Base-by-base conservation (phyloP, 225 moss, liverwort and hornwort genomes). In the Anthoceros angustus region DNA sequence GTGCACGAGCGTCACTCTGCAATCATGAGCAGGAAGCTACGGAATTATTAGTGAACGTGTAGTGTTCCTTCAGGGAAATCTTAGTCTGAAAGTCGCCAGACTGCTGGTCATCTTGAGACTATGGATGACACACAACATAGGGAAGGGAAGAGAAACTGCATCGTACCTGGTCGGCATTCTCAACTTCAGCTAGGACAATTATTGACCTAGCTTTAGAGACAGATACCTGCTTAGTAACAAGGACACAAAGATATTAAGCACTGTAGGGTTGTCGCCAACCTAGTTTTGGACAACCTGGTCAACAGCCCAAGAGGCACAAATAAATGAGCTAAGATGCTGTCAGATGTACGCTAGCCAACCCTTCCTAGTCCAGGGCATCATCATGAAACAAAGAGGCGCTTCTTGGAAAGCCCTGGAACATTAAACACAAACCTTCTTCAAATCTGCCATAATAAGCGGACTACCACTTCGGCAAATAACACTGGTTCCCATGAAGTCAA, bases 191-290 rank as follows among this genome's bases (percentile, higher is more conserved):
- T 20, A 92, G 77, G 18, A 92, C 81, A 68, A 88, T 79, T 32
- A 88, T 80, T 43, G 88, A 76, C 68, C 88, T 81, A 43, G 92
- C 86, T 70, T 79, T 82, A 10, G 82, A 82, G 25, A 82, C 82
- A 24, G 79, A 82, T 24, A 82, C 82, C 79, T 82, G 82, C 40
- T 10, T 41, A 21, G 32, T 32, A 55, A 55, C 14, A 20, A 55
- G 23, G 23, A 15, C 8, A 76, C 10, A 14, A 18, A 73, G 42
- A 68, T 5, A 25, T 61, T 20, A 10, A 55, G 63, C 50, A 63
- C 40, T 15, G 67, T 42, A 62, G 41, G 43, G 62, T 24, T 25
- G 64, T 15, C 66, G 38, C 40, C 45, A 49, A 61, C 41, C 20
- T 38, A 26, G 18, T 18, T 42, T 39, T 40, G 15, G 15, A 42